Evolutionary conservation across 257 asterid genomes (phyloP).

Genomic region (Rauvolfia tetraphylla): DNA sequence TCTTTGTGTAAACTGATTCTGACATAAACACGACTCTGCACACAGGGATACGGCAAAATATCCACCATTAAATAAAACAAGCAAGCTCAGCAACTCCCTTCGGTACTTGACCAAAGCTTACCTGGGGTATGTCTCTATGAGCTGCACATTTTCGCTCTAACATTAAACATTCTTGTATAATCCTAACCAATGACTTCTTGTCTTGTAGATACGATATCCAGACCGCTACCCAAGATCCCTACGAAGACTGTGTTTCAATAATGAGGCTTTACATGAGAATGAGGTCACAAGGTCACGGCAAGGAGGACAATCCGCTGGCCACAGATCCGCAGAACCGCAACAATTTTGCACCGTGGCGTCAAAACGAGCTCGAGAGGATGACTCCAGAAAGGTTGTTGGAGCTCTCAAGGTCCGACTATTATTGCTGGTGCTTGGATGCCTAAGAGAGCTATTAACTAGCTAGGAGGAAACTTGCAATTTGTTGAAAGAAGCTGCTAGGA

Average conservation of each 20-base stretch:
- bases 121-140: slow-evolving; percentile 52
- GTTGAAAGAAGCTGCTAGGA: neutral
- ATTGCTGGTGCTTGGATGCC: slow-evolving; percentile 80
- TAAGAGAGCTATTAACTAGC: neutral
- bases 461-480: neutral
- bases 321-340: slow-evolving; percentile 70
- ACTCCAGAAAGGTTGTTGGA: slow-evolving; percentile 65
- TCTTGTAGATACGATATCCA: slow-evolving; percentile 77
- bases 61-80: slow-evolving; percentile 83
- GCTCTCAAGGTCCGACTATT: slow-evolving; percentile 75
- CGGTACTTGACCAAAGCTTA: slow-evolving; percentile 69
- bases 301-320: slow-evolving; percentile 59
- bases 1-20: neutral
- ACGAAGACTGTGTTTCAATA: slow-evolving; percentile 80
- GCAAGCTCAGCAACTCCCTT: slow-evolving; percentile 94
- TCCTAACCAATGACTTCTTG: neutral
- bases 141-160: neutral
- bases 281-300: slow-evolving; percentile 60
- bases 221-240: slow-evolving; percentile 75
- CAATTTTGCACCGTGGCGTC: slow-evolving; percentile 65
- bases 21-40: neutral
- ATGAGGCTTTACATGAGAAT: slow-evolving; percentile 73
- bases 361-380: slow-evolving; percentile 84
- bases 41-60: slow-evolving; percentile 82
- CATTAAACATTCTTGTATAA: neutral